Evolutionary conservation across 257 asterid species (phyloP), one percentile per base, ranked within the genome.

Genomic region (Handroanthus guayacan): DNA sequence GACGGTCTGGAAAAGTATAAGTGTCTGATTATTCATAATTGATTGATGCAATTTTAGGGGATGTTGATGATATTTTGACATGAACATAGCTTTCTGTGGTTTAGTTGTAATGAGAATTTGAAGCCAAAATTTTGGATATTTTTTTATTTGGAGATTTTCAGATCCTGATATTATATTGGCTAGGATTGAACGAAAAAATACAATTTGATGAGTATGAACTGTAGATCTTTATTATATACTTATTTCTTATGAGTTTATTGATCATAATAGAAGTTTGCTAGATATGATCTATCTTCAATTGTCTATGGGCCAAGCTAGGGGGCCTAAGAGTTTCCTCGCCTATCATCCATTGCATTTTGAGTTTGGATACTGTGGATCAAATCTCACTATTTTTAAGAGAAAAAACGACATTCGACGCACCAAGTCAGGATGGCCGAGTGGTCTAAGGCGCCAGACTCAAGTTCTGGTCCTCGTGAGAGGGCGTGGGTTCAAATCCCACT

Each of bases 351-450:
- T 25, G 44, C 13, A 62, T 20, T 62, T 37, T 5, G 45, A 36
- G 17, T 61, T 11, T 36, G 43, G 36, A 47, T 9, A 9, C 12
- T 11, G 2, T 51, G 57, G 6, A 17, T 92, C 92, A 87, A 25
- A 25, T 25, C 1, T 25, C 31, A 25, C 0, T 25, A 25, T 25
- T 25, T 25, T 25, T 25, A 25, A 25, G 31, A n/a, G 31, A 25
- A 25, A 25, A 25, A 25, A 25, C 31, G n/a, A n/a, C n/a, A n/a
- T n/a, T n/a, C n/a, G n/a, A n/a, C n/a, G n/a, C n/a, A n/a, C n/a
- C n/a, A n/a, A n/a, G n/a, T 92, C 92, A 87, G 96, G 97, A 90
- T 92, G 97, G 97, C 94, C 97, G 92, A 92, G 96, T 90, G 97
- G 96, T 90, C 97, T 89, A 92, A 92, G 96, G 97, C 92, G 97